phyloP scores from a whole-genome alignment of 2,329 filamentous ascomycete species.

The Cytospora schulzeri region DNA sequence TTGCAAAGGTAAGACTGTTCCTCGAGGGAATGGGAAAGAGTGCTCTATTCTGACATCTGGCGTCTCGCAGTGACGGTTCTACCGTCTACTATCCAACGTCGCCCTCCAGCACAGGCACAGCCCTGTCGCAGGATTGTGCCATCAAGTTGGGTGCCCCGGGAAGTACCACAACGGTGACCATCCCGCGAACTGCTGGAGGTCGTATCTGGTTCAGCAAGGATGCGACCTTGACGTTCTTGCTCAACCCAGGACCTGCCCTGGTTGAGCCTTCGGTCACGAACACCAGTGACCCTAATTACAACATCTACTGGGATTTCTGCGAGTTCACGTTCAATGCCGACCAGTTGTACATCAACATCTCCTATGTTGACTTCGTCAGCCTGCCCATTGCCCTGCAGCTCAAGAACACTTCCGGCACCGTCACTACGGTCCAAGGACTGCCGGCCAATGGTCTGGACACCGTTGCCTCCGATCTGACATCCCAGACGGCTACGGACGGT shows the following conservation, averaged over 20 bases:
- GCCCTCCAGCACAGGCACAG: slow-evolving; percentile 52
- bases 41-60: not conserved
- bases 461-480: slow-evolving; percentile 48
- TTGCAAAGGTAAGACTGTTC: slow-evolving; percentile 50
- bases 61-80: slow-evolving; percentile 53
- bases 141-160: slow-evolving; percentile 67
- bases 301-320: slow-evolving; percentile 65
- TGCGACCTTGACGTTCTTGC: slow-evolving; percentile 63
- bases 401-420: slow-evolving; percentile 46
- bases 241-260: slow-evolving; percentile 69
- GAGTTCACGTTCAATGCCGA: slow-evolving; percentile 67
- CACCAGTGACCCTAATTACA: slow-evolving; percentile 61
- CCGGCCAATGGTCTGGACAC: slow-evolving; percentile 47
- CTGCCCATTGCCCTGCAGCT: slow-evolving; percentile 63
- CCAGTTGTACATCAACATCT: slow-evolving; percentile 69
- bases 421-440: slow-evolving; percentile 53
- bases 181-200: slow-evolving; percentile 71
- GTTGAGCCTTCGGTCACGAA: slow-evolving; percentile 77
- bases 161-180: slow-evolving; percentile 58
- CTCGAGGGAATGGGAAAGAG: no score
- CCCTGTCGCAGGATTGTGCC: slow-evolving; percentile 59
- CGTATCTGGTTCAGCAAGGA: slow-evolving; percentile 72
- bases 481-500: slow-evolving; percentile 49
- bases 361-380: slow-evolving; percentile 74
- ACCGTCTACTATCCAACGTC: slow-evolving; percentile 67